These are phyloP conservation scores for Cladobotryum protrusum DNA, from an alignment of 2,329 filamentous ascomycete genomes.

Conservation along the genomic window DNA sequence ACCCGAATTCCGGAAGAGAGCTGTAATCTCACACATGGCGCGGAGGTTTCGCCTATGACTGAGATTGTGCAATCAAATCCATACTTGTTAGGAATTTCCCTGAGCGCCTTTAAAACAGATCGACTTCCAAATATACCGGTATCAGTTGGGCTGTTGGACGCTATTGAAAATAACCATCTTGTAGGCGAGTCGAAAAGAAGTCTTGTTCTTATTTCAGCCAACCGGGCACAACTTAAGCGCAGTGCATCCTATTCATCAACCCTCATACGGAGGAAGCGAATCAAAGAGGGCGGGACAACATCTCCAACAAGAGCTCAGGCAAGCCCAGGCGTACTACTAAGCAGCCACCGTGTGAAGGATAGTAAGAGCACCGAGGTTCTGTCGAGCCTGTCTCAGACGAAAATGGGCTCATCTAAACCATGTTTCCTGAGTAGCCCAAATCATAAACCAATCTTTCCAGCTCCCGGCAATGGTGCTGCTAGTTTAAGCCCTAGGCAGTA, in stretches of 20 bases:
- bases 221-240: slow-evolving; percentile 11
- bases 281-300: not conserved
- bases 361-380: no score
- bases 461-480: no score
- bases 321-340: no score
- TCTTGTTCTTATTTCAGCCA: slow-evolving; percentile 21
- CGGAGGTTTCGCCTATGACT: not conserved
- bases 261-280: not conserved
- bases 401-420: no score
- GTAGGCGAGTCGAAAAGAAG: slow-evolving; percentile 8
- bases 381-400: no score
- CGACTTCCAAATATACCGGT: slow-evolving; percentile 33
- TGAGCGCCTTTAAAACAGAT: slow-evolving; percentile 37
- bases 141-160: slow-evolving; percentile 31
- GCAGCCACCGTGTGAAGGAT: no score
- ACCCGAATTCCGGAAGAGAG: not conserved
- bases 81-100: slow-evolving; percentile 30
- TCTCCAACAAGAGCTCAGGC: not conserved
- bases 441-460: no score
- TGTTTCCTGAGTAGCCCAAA: no score
- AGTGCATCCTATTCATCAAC: not conserved
- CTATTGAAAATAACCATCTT: slow-evolving; percentile 33
- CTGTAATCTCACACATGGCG: not conserved
- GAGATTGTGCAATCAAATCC: not conserved
- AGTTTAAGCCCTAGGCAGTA: no score